Conservation (phyloP, 2,329 filamentous ascomycete genomes). For the Fusarium sulawesiense region DNA sequence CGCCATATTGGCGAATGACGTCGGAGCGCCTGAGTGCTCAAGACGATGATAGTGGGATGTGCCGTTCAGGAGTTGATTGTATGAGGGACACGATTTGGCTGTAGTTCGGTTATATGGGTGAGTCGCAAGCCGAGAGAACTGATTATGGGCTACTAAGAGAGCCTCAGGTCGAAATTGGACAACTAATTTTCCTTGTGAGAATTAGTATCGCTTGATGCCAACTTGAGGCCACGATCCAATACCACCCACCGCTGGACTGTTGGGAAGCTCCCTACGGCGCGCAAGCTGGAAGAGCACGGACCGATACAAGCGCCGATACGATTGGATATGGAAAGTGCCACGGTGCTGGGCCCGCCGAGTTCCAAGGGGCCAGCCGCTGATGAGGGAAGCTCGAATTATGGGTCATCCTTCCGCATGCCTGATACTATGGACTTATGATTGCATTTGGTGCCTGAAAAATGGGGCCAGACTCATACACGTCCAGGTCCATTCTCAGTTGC, state of each 20-base stretch:
- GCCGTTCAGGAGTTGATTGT: conserved; percentile 24
- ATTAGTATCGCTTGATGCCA: conserved; percentile 32
- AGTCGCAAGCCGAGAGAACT: neutral
- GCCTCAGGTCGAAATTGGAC: neutral
- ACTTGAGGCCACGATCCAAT: conserved; percentile 47
- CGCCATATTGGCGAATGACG: conserved; percentile 55
- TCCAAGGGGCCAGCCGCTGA: conserved; percentile 28
- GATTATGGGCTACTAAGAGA: neutral
- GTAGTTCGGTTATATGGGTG: neutral
- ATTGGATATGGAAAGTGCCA: conserved; percentile 36
- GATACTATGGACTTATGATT: conserved; percentile 15
- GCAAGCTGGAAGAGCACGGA: conserved; percentile 44
- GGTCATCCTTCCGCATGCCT: conserved; percentile 1
- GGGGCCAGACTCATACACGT: conserved; percentile 43
- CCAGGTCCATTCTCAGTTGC: conserved; percentile 38
- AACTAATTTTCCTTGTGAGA: conserved; percentile 13
- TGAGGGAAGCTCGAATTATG: conserved; percentile 25
- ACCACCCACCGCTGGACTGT: conserved; percentile 21
- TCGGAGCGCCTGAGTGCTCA: conserved; percentile 24
- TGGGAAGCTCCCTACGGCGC: conserved; percentile 40
- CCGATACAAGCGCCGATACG: conserved; percentile 44
- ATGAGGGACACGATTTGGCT: conserved; percentile 8
- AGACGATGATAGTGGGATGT: conserved; percentile 43
- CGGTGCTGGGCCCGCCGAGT: conserved; percentile 13
- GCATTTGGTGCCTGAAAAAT: conserved; percentile 50